Evolutionary conservation across 1,284 basidiomycete genomes (phyloP), one percentile per base, ranked within the genome.

Genomic region (Moesziomyces parantarcticus): DNA sequence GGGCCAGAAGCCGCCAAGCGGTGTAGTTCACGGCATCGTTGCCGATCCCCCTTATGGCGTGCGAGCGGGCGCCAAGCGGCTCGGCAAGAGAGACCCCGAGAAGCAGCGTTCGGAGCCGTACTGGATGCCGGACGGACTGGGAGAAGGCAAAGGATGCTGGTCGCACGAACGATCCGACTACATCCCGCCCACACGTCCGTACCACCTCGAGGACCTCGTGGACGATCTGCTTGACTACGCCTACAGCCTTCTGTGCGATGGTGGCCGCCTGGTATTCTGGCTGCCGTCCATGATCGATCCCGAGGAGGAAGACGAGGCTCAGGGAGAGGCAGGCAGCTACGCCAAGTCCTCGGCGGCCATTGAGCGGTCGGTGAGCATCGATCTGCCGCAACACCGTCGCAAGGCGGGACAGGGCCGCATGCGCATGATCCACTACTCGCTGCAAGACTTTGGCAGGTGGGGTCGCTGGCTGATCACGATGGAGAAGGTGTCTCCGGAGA

Each of bases 391-490:
- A 40, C 71, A 74, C 40, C 61, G 62, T 21, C 61, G 71, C 20
- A 49, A 57, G 32, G 56, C 60, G n/a, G 71, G 71, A 1, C 50
- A 68, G 20, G 71, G 71, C 32, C 53, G 71, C 23, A 74, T 74
- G 71, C 65, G 65, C 13, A 58, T 74, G 61, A 58, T 94, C 29
- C 90, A 92, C 0, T 97, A 97, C 82, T 94, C 92, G 44, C 85
- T 94, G 74, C 96, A 99, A 84, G 91, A 93, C 81, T 99, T 97
- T 83, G 95, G 94, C 14, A 91, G 91, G 40, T 99, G 96, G 96
- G 94, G 94, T 3, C 87, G 96, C 65, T 76, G 79, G 67, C 61
- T 83, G 14, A 81, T 80, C 47, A 81, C 78, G 6, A 58, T 81
- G 56, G 72, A 80, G 55, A 80, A 79, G 66, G 51, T 75, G 3